Evolutionary conservation across 2,329 filamentous ascomycete species (phyloP).

Genomic region (Talaromyces sp.): DNA sequence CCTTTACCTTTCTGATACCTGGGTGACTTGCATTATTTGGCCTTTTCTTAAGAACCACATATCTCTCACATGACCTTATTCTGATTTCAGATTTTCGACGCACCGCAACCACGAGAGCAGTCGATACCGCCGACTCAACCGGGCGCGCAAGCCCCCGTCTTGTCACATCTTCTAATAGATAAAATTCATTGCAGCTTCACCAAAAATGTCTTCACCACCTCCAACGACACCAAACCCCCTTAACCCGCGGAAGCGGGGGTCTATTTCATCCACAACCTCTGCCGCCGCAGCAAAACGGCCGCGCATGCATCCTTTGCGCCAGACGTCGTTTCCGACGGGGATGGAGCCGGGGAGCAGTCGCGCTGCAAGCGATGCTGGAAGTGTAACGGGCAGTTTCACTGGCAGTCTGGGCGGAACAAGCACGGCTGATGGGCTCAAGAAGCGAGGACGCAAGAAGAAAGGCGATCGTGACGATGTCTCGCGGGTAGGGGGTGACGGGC

Average conservation of each 20-base stretch:
- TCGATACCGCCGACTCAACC: neutral
- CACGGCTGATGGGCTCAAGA: constrained; percentile 22
- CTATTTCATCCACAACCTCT: constrained; percentile 34
- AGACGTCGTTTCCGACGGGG: constrained; percentile 41
- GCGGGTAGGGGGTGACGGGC: constrained; percentile 19
- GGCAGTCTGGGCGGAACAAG: constrained; percentile 35
- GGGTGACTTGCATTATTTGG: neutral
- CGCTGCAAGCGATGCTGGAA: constrained; percentile 33
- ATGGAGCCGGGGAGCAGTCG: constrained; percentile 28
- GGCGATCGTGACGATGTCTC: constrained; percentile 28
- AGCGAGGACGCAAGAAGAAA: constrained; percentile 34
- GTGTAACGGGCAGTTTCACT: constrained; percentile 38
- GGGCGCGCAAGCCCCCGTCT: neutral
- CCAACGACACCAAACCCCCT: constrained; percentile 20
- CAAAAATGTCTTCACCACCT: constrained; percentile 36
- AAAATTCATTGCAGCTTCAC: neutral
- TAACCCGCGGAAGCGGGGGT: constrained; percentile 37
- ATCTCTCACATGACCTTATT: neutral
- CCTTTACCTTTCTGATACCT: neutral
- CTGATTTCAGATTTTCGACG: neutral
- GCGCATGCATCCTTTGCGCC: constrained; percentile 43
- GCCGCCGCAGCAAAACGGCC: constrained; percentile 23
- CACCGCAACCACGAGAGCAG: neutral
- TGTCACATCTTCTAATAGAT: neutral
- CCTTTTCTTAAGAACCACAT: neutral